A percentile compares a stretch with the other conserved stretches of the same genome.
phyloP scores from a whole-genome alignment of 495 filamentous ascomycete species.

The Aspergillus indologenus region DNA sequence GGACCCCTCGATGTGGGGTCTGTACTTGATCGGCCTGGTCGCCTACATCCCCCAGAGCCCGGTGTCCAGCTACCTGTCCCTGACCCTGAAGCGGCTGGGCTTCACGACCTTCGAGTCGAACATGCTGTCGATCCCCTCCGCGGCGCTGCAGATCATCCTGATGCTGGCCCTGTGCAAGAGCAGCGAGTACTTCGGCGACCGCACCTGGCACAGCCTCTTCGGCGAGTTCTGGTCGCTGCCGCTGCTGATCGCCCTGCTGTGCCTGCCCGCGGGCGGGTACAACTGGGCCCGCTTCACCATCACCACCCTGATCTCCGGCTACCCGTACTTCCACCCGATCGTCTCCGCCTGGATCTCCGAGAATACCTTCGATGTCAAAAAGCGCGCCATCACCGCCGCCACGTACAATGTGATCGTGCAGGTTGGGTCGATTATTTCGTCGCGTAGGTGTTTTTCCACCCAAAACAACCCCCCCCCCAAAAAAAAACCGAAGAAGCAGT shows the following conservation, averaged over 20 bases:
- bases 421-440: constrained; percentile 30
- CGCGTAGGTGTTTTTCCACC: constrained; percentile 25
- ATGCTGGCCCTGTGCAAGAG: constrained; percentile 42
- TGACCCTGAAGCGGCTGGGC: constrained; percentile 38
- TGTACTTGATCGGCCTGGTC: constrained; percentile 46
- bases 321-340: constrained; percentile 49
- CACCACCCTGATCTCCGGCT: constrained; percentile 37
- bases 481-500: too few relatives aligned
- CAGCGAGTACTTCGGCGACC: constrained; percentile 44
- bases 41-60: constrained; percentile 47
- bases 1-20: constrained; percentile 41
- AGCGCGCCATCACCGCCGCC: constrained; percentile 41
- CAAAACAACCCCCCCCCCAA: too few relatives aligned
- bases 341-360: constrained; percentile 40
- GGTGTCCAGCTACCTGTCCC: constrained; percentile 38
- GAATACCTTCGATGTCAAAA: constrained; percentile 41
- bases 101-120: constrained; percentile 47
- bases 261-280: constrained; percentile 30
- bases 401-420: constrained; percentile 47
- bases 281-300: constrained; percentile 43
- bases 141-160: constrained; percentile 41
- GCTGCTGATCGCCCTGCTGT: constrained; percentile 36
- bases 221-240: constrained; percentile 49
- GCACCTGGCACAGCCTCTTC: constrained; percentile 41
- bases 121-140: constrained; percentile 45